Conservation (phyloP, 164 flowering plant genomes). For the Magnolia officinalis region DNA sequence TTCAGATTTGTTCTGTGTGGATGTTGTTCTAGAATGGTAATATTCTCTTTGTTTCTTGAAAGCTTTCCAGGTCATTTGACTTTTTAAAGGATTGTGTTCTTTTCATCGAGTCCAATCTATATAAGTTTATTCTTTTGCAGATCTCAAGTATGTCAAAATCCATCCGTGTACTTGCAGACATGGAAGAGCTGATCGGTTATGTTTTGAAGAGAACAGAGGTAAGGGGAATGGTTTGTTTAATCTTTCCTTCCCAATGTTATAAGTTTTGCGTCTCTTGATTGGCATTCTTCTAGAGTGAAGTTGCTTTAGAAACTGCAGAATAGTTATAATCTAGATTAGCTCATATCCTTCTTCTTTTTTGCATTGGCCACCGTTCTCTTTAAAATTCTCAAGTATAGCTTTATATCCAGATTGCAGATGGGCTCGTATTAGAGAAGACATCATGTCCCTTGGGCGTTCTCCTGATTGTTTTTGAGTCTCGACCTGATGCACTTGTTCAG, state of each 20-base stretch:
- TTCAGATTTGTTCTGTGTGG: neutral
- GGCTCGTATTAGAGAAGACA: no score
- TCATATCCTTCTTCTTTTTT: neutral
- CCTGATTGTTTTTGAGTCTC: no score
- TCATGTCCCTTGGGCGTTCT: no score
- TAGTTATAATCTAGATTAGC: neutral
- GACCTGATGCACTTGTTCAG: no score
- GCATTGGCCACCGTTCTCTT: neutral
- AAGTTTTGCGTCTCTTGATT: neutral
- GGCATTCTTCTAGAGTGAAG: neutral
- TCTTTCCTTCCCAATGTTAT: neutral
- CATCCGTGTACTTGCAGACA: slow-evolving; percentile 81
- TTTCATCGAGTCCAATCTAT: neutral
- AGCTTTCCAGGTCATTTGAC: neutral
- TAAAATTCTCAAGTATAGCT: neutral
- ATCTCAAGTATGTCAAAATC: slow-evolving; percentile 72
- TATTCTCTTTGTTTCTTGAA: neutral
- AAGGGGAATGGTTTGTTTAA: neutral
- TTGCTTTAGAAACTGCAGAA: neutral
- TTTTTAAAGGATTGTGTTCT: neutral
- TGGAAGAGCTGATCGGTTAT: slow-evolving; percentile 90
- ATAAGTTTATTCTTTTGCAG: no score
- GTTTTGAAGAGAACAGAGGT: slow-evolving; percentile 83
- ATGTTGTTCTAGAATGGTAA: neutral
- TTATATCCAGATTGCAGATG: neutral